Conservation (phyloP, 331 rosid species). For the Acacia pycnantha region DNA sequence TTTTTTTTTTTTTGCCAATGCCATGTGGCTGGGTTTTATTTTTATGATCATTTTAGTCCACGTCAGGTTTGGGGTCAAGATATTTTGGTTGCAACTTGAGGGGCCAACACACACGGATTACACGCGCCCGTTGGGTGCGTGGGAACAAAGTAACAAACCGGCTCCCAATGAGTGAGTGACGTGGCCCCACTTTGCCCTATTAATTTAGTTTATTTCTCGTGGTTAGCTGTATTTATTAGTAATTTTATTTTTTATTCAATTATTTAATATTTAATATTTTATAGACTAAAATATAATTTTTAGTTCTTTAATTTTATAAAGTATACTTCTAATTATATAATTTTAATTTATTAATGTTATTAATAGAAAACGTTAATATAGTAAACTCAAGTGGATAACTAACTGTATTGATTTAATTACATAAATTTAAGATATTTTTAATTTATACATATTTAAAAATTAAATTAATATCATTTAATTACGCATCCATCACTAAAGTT, state of each 20-base stretch:
- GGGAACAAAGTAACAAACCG: not conserved
- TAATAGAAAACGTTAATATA: rapidly evolving
- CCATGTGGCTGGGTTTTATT: not conserved
- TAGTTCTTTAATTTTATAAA: too few species aligned
- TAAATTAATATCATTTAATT: too few species aligned
- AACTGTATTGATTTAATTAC: too few species aligned
- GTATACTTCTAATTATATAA: too few species aligned
- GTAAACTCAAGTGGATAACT: too few species aligned
- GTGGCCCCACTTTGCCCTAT: constrained; percentile 23
- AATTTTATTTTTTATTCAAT: too few species aligned
- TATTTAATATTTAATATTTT: too few species aligned
- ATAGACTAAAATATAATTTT: too few species aligned
- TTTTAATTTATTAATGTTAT: rapidly evolving
- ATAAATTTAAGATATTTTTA: too few species aligned
- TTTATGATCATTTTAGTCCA: constrained; percentile 32
- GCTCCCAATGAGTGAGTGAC: not conserved
- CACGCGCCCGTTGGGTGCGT: constrained; percentile 44
- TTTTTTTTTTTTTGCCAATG: not conserved
- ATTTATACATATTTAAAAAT: too few species aligned
- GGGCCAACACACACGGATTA: rapidly evolving
- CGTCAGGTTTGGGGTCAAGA: constrained; percentile 43
- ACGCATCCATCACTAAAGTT: too few species aligned
- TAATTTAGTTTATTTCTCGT: not conserved
- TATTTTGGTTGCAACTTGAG: constrained; percentile 42
- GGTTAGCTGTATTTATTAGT: too few species aligned